Base-by-base conservation (phyloP, 768 basidiomycete genomes). In the Tulasnella sp. region DNA sequence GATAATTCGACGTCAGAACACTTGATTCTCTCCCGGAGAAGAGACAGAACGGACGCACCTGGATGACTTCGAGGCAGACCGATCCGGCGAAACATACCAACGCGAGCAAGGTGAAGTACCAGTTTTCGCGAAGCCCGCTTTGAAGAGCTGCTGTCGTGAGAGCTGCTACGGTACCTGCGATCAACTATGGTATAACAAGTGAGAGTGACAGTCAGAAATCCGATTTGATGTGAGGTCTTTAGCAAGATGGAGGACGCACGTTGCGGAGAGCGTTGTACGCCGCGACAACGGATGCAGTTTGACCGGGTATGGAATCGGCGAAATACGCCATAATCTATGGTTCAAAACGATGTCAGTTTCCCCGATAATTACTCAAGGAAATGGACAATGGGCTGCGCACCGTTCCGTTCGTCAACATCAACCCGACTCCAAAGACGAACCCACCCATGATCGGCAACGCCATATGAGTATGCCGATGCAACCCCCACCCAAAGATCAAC, bases 21-120 rank as follows among this genome's bases (percentile, higher is more conserved):
- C n/a, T n/a, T 36, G 39, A 16, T 66, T 22, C n/a, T 66, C 0
- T 11, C 36, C 41, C 14, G 34, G 1, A 14, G 40, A 17, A 11
- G 17, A 8, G 41, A 9, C 5, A n/a, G 59, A 7, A 19, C 26
- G 34, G 11, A 62, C 69, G 2, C 41, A 72, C 71, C 72, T 59
- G 72, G n/a, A 73, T 52, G 39, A 68, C 37, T 40, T 73, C 72
- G 17, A 73, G 52, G 65, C 6, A 26, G 26, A 73, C 1, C 4
- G 72, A 73, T 12, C 8, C 3, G 5, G 67, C 35, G 65, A 68
- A 19, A 41, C 66, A 73, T 11, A 68, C 19, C 5, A 62, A 16
- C 22, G 74, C 74, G 5, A 74, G 37, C 32, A 74, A 62, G 19
- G 71, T 74, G 66, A 74, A 67, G 37, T 66, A 74, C 74, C 74